A percentile compares a stretch with the other conserved stretches of the same genome.
Conservation (phyloP, 2,329 filamentous ascomycete genomes). For the Tolypocladium paradoxum region DNA sequence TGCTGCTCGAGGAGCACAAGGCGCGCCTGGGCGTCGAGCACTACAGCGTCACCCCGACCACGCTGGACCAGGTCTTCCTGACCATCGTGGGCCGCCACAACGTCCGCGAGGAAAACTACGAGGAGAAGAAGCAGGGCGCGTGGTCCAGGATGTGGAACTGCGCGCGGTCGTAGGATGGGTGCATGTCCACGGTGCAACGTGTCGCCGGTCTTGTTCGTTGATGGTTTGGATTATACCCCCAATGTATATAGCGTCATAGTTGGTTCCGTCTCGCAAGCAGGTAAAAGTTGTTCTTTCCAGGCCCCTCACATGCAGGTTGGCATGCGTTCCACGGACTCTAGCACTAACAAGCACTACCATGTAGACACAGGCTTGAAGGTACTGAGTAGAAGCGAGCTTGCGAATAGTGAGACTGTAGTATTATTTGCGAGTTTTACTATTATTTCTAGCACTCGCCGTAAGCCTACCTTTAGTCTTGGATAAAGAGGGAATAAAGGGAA, state of each 20-base stretch:
- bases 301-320: neutral
- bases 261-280: neutral
- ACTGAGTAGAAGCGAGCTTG: too few species aligned
- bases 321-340: neutral
- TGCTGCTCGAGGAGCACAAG: conserved; percentile 61
- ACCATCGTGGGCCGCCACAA: conserved; percentile 73
- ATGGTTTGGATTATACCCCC: neutral
- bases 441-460: too few species aligned
- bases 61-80: conserved; percentile 84
- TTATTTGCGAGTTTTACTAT: too few species aligned
- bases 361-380: too few species aligned
- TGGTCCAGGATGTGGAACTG: conserved; percentile 4
- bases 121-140: conserved; percentile 16
- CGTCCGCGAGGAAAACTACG: conserved; percentile 61
- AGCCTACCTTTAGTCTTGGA: too few species aligned
- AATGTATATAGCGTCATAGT: neutral
- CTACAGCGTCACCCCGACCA: conserved; percentile 79
- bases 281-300: neutral
- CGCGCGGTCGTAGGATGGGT: neutral
- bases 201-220: neutral
- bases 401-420: too few species aligned
- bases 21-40: conserved; percentile 63
- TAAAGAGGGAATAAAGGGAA: too few species aligned
- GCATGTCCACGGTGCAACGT: neutral
- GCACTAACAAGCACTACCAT: too few species aligned